These are phyloP conservation scores for Cyberlindnera suaveolens DNA, from an alignment of 805 yeast genomes.

Conservation along the genomic window DNA sequence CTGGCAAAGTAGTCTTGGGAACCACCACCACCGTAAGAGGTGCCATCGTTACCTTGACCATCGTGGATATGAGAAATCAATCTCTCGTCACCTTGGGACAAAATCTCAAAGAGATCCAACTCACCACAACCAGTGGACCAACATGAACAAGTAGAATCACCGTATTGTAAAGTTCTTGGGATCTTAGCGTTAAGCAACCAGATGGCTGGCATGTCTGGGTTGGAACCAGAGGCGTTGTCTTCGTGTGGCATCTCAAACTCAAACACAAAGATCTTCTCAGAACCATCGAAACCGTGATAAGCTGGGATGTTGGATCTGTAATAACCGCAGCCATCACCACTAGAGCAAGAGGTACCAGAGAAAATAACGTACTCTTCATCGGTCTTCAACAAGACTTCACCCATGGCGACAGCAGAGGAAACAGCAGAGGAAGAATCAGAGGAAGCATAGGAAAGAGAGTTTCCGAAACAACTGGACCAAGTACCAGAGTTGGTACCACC, in stretches of 20 bases:
- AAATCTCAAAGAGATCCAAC: constrained; percentile 87
- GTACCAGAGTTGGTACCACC: constrained; percentile 92
- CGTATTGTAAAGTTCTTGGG: constrained; percentile 96
- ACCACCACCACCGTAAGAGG: constrained; percentile 75
- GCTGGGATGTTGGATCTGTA: constrained; percentile 86
- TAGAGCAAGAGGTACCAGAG: constrained; percentile 58
- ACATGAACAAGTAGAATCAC: constrained; percentile 81
- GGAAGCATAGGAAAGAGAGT: constrained; percentile 82
- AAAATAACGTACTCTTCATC: constrained; percentile 79
- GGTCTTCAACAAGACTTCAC: constrained; percentile 62
- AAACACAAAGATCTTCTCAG: constrained; percentile 78
- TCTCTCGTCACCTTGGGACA: constrained; percentile 67
- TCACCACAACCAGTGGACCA: constrained; percentile 98
- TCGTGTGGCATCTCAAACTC: constrained; percentile 92
- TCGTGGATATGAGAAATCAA: constrained; percentile 79
- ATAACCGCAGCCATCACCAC: constrained; percentile 64
- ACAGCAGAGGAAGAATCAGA: constrained; percentile 74
- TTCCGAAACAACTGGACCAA: constrained; percentile 84
- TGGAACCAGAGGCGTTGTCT: constrained; percentile 36
- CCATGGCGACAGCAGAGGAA: constrained; percentile 58
- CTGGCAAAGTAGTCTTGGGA: constrained; percentile 81
- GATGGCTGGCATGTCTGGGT: constrained; percentile 96
- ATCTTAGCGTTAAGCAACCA: constrained; percentile 94
- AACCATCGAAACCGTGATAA: constrained; percentile 88
- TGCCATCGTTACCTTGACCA: constrained; percentile 63